Evolutionary conservation across 352 stramenopile genomes (phyloP), one percentile per base, ranked within the genome.

Genomic region (Phytophthora pistaciae): DNA sequence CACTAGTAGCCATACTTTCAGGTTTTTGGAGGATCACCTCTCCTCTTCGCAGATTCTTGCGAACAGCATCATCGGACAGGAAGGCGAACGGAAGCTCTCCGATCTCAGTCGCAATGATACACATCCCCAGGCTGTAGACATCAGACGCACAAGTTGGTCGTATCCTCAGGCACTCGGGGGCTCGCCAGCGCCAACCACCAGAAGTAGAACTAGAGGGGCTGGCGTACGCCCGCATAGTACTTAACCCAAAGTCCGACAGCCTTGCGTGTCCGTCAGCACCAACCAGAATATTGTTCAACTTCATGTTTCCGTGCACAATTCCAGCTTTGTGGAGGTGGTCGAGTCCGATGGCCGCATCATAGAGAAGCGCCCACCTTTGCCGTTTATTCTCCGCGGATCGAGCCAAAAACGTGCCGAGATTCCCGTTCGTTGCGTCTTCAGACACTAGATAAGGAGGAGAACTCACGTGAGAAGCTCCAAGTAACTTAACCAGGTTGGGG

Each of bases 321-420:
- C 21, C n/a, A 8, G 38, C 16, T 9, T 52, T 60, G 60, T 66
- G 60, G 33, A 66, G 11, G 25, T 66, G 92, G 38, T 71, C 25
- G 1, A 96, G 48, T 2, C 83, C 89, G 33, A 80, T 38, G 2
- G 66, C 64, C 6, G 72, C 58, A 3, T 82, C 50, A n/a, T 68
- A 60, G 14, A 82, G n/a, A 7, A 69, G 20, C 1, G 33, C 27
- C 63, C 61, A 75, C 33, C 69, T 53, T 31, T 42, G 20, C 8
- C 31, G 23, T 2, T n/a, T 29, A 2, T 62, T 27, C 4, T 25
- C 42, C 11, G 20, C 10, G 13, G 13, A 38, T 3, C 31, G 20
- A 61, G 18, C 5, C 13, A 65, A 50, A 54, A 61, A 72, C 5
- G 56, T 57, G 40, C 31, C 10, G 16, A 75, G 46, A 36, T 65